Conservation (phyloP, 2,329 filamentous ascomycete genomes). For the Teratosphaeria epicoccoides region DNA sequence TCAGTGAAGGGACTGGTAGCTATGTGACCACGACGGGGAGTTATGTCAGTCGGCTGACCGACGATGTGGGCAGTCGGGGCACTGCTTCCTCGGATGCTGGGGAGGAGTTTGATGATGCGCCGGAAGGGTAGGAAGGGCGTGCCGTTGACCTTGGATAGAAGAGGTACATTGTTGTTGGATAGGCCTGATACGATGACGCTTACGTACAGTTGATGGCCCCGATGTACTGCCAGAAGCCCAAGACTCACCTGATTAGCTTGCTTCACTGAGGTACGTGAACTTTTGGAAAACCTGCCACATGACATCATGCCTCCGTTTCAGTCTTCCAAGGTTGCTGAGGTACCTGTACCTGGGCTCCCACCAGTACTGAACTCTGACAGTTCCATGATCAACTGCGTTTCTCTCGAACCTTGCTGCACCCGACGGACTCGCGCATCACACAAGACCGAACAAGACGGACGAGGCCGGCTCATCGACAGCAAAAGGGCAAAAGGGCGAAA, state of each 20-base stretch:
- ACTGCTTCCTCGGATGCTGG: slow-evolving; percentile 23
- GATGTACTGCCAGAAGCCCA: no score
- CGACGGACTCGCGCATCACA: background rate
- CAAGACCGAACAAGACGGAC: background rate
- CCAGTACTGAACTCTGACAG: background rate
- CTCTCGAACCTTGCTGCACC: background rate
- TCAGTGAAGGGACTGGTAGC: background rate
- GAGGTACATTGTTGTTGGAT: background rate
- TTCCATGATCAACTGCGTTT: background rate
- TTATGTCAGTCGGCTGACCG: slow-evolving; percentile 47
- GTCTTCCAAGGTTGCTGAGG: background rate
- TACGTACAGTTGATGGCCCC: no score
- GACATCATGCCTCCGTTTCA: background rate
- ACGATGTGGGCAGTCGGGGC: slow-evolving; percentile 37
- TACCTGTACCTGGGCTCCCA: no score
- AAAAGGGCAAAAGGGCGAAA: no score
- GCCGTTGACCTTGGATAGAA: background rate
- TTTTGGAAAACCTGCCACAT: no score
- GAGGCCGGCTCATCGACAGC: no score
- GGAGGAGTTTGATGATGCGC: slow-evolving; percentile 21
- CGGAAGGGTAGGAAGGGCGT: slow-evolving; percentile 20
- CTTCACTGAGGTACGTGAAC: no score
- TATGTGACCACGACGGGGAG: background rate
- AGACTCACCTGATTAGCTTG: no score
- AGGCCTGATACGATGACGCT: background rate